phyloP scores from a whole-genome alignment of 2,329 filamentous ascomycete genomes.

The Verticillium klebahnii region DNA sequence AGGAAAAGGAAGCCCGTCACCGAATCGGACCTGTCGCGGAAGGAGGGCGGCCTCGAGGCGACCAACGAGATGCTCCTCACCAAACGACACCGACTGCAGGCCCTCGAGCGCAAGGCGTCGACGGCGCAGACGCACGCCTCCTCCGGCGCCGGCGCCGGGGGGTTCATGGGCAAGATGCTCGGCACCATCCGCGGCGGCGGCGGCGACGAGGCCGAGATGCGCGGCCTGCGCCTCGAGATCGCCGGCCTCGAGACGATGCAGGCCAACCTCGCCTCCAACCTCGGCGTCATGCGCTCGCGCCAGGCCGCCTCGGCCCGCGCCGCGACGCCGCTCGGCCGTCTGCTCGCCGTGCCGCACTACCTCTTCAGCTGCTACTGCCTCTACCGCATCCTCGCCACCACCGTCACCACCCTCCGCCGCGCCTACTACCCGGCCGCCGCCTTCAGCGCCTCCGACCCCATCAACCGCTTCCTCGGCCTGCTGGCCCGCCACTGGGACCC shows the following conservation, averaged over 20 bases:
- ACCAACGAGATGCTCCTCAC: conserved; percentile 73
- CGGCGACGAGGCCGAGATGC: conserved; percentile 54
- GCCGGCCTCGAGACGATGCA: conserved; percentile 78
- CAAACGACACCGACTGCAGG: conserved; percentile 68
- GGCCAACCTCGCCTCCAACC: conserved; percentile 60
- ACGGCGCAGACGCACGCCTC: conserved; percentile 27
- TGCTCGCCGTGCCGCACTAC: conserved; percentile 59
- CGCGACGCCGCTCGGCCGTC: conserved; percentile 60
- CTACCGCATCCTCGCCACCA: conserved; percentile 73
- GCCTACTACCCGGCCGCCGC: conserved; percentile 35
- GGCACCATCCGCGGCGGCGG: conserved; percentile 63
- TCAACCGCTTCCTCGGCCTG: conserved; percentile 77
- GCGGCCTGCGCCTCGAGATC: conserved; percentile 67
- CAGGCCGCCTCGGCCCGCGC: conserved; percentile 62
- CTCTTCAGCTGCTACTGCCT: conserved; percentile 78
- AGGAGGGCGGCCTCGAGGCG: conserved; percentile 73
- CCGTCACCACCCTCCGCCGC: conserved; percentile 62
- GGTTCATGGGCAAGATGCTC: conserved; percentile 70
- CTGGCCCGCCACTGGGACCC: conserved; percentile 82
- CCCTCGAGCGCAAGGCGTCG: conserved; percentile 59
- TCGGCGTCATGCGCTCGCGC: conserved; percentile 59
- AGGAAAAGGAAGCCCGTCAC: conserved; percentile 54
- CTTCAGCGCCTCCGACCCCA: conserved; percentile 71
- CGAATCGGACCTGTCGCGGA: conserved; percentile 70
- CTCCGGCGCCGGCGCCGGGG: conserved; percentile 10